phyloP scores from a whole-genome alignment of 306 rosid species.

The Medicago lupulina region DNA sequence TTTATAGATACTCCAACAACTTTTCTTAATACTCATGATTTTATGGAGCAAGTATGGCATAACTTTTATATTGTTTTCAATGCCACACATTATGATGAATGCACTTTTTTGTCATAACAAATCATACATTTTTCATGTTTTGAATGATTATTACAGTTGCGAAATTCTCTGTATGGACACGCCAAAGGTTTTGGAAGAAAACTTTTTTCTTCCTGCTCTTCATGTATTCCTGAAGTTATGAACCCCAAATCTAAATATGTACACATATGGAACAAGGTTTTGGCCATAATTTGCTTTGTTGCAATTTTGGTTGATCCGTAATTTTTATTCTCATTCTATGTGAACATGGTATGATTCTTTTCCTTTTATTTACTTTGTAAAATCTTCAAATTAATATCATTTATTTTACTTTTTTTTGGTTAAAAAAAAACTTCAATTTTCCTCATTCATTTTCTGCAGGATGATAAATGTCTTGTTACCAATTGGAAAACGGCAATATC shows the following conservation, averaged over 20 bases:
- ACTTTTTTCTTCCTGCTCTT: conserved; percentile 51
- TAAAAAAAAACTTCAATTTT: background rate
- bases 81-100: conserved; percentile 2
- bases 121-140: background rate
- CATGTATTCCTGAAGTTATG: conserved; percentile 72
- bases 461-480: conserved; percentile 55
- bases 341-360: conserved; percentile 48
- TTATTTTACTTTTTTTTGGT: background rate
- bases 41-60: no score
- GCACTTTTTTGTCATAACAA: background rate
- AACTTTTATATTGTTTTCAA: background rate
- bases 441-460: conserved; percentile 49
- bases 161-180: conserved; percentile 68
- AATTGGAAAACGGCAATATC: conserved; percentile 46
- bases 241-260: conserved; percentile 73
- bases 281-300: conserved; percentile 66
- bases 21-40: no score
- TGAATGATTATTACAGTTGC: conserved; percentile 42
- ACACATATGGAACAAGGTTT: conserved; percentile 73
- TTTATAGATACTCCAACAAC: no score
- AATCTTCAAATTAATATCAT: background rate
- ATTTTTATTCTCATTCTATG: conserved; percentile 69
- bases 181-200: conserved; percentile 75
- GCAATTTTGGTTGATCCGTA: conserved; percentile 80
- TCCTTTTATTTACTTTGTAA: background rate